phyloP scores from a whole-genome alignment of 139 green algal genomes.

The Chlamydomonas incerta region DNA sequence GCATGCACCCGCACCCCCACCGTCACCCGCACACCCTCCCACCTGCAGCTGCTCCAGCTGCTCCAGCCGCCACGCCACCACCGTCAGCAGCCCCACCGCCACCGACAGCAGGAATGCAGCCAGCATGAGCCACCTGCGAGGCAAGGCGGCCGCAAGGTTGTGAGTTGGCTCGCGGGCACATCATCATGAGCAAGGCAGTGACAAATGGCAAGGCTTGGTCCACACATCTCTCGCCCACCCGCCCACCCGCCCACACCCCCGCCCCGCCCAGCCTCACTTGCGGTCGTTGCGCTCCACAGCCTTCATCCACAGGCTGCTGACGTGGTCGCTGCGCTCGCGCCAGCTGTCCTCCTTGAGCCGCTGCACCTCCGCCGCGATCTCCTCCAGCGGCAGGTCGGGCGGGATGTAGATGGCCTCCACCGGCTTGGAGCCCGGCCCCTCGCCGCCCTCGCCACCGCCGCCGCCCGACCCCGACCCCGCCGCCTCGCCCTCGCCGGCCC shows the following conservation, averaged over 20 bases:
- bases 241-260: neutral
- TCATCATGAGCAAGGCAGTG: neutral
- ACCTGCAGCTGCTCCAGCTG: constrained; percentile 36
- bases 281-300: constrained; percentile 74
- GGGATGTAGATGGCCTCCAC: constrained; percentile 82
- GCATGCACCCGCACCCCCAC: too few species aligned
- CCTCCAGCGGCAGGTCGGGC: constrained; percentile 85
- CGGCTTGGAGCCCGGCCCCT: constrained; percentile 20
- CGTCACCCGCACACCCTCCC: neutral
- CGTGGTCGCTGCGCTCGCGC: constrained; percentile 74
- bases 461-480: neutral
- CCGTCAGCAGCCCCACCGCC: constrained; percentile 73
- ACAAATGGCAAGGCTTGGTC: neutral
- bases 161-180: too few species aligned
- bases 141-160: neutral
- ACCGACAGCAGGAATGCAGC: constrained; percentile 71
- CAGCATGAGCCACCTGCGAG: constrained; percentile 78
- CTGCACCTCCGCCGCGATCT: constrained; percentile 83
- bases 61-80: constrained; percentile 70
- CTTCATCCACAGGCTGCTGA: constrained; percentile 75
- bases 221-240: neutral
- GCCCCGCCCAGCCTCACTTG: constrained; percentile 36
- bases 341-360: constrained; percentile 75
- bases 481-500: neutral
- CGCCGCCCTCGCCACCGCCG: neutral